phyloP scores from a whole-genome alignment of 345 rosid genomes.

The Dimocarpus longan region DNA sequence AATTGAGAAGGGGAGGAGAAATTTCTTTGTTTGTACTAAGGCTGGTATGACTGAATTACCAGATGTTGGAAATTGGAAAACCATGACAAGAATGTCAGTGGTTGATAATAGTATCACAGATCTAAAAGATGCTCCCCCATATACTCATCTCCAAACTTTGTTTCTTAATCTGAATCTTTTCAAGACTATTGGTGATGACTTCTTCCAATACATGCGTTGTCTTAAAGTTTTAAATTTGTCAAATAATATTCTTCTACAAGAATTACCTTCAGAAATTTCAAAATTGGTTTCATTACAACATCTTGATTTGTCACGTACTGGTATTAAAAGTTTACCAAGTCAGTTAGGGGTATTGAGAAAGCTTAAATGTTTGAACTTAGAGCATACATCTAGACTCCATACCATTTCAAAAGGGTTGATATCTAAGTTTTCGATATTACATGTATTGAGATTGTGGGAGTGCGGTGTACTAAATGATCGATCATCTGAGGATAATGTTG shows the following conservation, averaged over 20 bases:
- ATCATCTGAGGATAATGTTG: not conserved
- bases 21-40: not conserved
- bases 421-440: not conserved
- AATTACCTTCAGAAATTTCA: not conserved
- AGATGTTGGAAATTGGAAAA: not conserved
- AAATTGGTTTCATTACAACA: not conserved
- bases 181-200: not conserved
- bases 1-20: not conserved
- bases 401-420: not conserved
- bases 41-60: not conserved
- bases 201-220: not conserved
- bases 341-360: not conserved
- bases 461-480: not conserved
- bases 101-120: not conserved
- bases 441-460: not conserved
- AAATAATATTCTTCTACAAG: not conserved
- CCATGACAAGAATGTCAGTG: conserved; percentile 10
- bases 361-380: not conserved
- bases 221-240: conserved; percentile 5
- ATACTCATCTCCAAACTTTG: conserved; percentile 12
- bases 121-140: not conserved
- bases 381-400: not conserved
- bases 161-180: not conserved
- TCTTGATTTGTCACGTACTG: not conserved
- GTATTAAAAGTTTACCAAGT: not conserved